Base-by-base conservation (phyloP, 768 basidiomycete species). In the Termitomyces sp. region DNA sequence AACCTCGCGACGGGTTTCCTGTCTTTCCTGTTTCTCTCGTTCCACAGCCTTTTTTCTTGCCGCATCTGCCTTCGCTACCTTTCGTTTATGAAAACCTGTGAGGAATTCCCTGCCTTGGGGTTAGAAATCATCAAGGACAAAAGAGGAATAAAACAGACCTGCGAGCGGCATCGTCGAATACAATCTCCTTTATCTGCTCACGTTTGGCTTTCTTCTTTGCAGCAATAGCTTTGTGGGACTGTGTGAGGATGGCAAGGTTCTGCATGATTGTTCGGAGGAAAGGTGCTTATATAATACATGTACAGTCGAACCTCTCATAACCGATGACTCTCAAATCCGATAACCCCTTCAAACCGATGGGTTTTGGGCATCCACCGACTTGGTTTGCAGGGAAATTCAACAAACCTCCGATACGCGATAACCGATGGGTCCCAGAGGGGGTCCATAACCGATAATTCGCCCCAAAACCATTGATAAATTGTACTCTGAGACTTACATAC, bases 11-110 rank as follows among this genome's bases (percentile, higher is more conserved):
- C 93, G 78, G n/a, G 82, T 72, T 65, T 93, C 87, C 22, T 86
- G 75, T 65, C 87, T 81, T 55, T 87, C 86, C 67, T 86, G 81
- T 69, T 91, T 92, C 67, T 93, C 89, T 63, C 87, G 77, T 66
- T 92, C 85, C 61, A 81, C 74, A 13, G 92, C 91, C 70, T 83
- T 88, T 63, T 84, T 80, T 65, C 83, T 85, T 46, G 87, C 82
- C 51, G 83, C 87, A 65, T 95, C 91, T 62, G 85, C 81, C 70
- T 89, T 92, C 60, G 86, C 88, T 53, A 93, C 73, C 73, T 96
- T 97, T 65, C 95, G 85, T 73, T 95, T 95, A 71, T 90, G 89
- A 70, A 97, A 97, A 30, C 95, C 95, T 18, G 93, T 95, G 69
- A 97, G 75, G 73, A 90, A 97, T 59, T 95, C 89, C 68, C 94